Evolutionary conservation across 129 eudicot genomes (phyloP), one percentile per base, ranked within the genome.

Genomic region (Dittrichia graveolens): DNA sequence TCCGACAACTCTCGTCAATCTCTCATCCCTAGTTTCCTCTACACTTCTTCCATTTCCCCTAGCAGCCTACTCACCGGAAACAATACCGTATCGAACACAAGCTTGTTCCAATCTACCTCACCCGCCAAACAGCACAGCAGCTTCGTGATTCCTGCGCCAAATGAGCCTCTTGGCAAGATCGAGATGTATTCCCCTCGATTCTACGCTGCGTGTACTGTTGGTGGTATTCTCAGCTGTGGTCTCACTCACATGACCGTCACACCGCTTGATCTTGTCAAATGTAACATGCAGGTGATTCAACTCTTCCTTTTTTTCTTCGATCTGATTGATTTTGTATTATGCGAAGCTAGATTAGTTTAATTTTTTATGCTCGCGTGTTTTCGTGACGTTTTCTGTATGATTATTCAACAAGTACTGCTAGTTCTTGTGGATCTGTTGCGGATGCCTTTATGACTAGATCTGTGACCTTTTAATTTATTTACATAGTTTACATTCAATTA

Each of bases 231-330:
- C 74, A 86, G 98, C 70, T 92, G 96, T 73, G 97, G 97, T 34
- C 89, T 92, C 41, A 92, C 97, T 65, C 97, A 92, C 72, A 92
- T 79, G 96, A 56, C 89, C 38, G 97, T 89, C 47, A 92, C 97
- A 77, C 97, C 97, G 66, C 97, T 92, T 62, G 97, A 92, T 80
- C 94, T 92, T 44, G 97, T 92, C 81, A 92, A 92, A 71, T 92
- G 97, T 79, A 91, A 91, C 61, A 91, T 91, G 97, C 97, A 91
- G 97, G 97, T 86, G 18, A 4, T 8, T 65, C 1, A n/a, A 37
- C 3, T 4, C 12, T 38, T 71, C 15, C 5, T 2, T 10, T 45
- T 34, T 40, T 5, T 4, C 42, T 67, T 60, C 73, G 69, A 59
- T 71, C 78, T 60, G 69, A 16, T n/a, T 35, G 53, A 12, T 47